Conservation (phyloP, 2,329 filamentous ascomycete genomes). For the Aspergillus tubingensis region DNA sequence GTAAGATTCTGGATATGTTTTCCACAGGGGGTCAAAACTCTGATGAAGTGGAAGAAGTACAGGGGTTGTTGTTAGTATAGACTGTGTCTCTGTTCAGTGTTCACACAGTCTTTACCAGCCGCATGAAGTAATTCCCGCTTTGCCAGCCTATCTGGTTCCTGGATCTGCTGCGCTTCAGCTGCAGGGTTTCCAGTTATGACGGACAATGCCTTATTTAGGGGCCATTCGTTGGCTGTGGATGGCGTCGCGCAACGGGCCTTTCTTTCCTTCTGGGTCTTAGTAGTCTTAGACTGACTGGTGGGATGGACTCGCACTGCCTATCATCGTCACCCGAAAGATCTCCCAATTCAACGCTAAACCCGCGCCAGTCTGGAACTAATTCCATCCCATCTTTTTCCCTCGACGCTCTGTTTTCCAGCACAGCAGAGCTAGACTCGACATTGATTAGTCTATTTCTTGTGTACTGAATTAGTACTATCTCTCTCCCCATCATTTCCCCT, state of each 20-base stretch:
- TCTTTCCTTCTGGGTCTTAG: background rate
- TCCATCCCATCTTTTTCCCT: background rate
- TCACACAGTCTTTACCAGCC: background rate
- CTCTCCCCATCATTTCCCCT: background rate
- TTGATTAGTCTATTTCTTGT: no score
- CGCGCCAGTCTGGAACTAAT: background rate
- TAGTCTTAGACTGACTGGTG: background rate
- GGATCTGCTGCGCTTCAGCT: background rate
- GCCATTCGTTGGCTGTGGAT: background rate
- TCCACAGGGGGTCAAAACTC: background rate
- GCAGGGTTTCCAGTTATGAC: slow-evolving; percentile 1
- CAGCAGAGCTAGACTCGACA: background rate
- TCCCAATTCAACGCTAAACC: background rate
- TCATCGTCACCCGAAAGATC: background rate
- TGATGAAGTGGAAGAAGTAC: no score
- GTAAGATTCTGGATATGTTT: background rate
- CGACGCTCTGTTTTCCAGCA: no score
- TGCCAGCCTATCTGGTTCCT: slow-evolving; percentile 1
- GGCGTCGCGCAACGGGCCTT: background rate
- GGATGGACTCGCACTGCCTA: background rate
- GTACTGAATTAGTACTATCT: no score
- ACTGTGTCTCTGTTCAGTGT: no score
- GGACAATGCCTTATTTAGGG: background rate
- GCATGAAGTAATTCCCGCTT: slow-evolving; percentile 2
- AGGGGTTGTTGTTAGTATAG: no score